These are phyloP conservation scores for Verticillium nonalfalfae DNA, from an alignment of 2,329 filamentous ascomycete genomes.

Conservation along the genomic window DNA sequence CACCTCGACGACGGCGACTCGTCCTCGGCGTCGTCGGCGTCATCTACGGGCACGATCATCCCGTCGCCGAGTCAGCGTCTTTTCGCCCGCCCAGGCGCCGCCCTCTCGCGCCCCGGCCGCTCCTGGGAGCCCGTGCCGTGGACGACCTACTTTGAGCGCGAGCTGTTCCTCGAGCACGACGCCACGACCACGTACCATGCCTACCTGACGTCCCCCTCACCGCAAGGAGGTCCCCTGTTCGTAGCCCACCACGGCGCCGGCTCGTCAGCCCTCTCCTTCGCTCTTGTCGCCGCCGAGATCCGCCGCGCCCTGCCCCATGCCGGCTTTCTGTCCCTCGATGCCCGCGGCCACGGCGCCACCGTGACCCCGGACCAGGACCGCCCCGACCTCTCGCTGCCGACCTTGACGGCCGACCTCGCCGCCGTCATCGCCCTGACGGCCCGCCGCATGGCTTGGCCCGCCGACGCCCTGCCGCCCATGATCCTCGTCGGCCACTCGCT, in stretches of 20 bases:
- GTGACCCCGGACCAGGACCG: conserved; percentile 17
- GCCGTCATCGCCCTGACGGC: conserved; percentile 63
- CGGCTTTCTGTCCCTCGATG: conserved; percentile 80
- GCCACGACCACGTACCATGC: conserved; percentile 60
- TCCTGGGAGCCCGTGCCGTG: conserved; percentile 66
- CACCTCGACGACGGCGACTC: conserved; percentile 58
- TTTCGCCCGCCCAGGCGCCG: conserved; percentile 63
- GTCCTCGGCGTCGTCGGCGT: conserved; percentile 77
- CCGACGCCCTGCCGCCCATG: conserved; percentile 63
- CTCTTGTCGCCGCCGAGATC: conserved; percentile 71
- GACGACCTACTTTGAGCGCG: conserved; percentile 87
- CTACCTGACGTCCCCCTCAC: conserved; percentile 75
- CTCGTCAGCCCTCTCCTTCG: conserved; percentile 83
- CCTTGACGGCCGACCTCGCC: conserved; percentile 67
- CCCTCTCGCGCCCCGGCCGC: conserved; percentile 24
- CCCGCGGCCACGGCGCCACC: conserved; percentile 77
- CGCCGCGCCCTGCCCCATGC: conserved; percentile 70
- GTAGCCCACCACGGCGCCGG: conserved; percentile 94
- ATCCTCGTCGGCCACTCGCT: conserved; percentile 88
- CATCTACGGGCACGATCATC: conserved; percentile 86
- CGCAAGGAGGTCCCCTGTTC: conserved; percentile 69
- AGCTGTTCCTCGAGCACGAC: conserved; percentile 63
- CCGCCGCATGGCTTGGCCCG: conserved; percentile 63
- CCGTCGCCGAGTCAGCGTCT: conserved; percentile 68
- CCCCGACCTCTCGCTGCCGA: conserved; percentile 65